These are phyloP conservation scores for Inga laurina DNA, from an alignment of 306 rosid genomes.

Conservation along the genomic window DNA sequence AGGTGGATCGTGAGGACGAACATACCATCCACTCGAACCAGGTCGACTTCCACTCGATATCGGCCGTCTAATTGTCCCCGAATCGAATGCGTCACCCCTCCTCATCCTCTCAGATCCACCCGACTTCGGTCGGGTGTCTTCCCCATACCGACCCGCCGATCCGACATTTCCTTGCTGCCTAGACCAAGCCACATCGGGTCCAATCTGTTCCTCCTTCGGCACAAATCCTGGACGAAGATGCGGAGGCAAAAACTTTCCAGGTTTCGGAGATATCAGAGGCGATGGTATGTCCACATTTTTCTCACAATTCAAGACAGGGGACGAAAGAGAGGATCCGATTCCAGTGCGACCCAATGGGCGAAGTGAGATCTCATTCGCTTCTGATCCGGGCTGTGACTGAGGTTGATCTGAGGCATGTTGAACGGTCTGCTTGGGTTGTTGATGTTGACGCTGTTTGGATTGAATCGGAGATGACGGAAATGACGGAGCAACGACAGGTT, in stretches of 20 bases:
- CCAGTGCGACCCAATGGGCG: slow-evolving; percentile 75
- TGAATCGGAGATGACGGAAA: slow-evolving; percentile 25
- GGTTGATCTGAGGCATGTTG: slow-evolving; percentile 38
- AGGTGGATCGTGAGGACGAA: not conserved
- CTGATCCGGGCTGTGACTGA: slow-evolving; percentile 41
- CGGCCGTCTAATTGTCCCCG: slow-evolving; percentile 48
- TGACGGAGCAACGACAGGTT: slow-evolving; percentile 36
- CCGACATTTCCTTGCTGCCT: slow-evolving; percentile 35
- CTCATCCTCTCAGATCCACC: slow-evolving; percentile 61
- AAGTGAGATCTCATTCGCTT: slow-evolving; percentile 62
- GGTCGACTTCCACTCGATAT: slow-evolving; percentile 43
- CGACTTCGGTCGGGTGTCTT: slow-evolving; percentile 63
- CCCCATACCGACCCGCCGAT: slow-evolving; percentile 37
- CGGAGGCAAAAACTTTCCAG: slow-evolving; percentile 76
- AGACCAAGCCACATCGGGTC: slow-evolving; percentile 41
- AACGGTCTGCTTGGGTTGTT: slow-evolving; percentile 21
- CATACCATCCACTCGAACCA: slow-evolving; percentile 25
- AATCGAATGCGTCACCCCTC: slow-evolving; percentile 42
- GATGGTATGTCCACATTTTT: slow-evolving; percentile 39
- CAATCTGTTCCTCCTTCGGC: slow-evolving; percentile 47
- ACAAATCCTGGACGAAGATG: slow-evolving; percentile 82
- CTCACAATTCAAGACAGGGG: slow-evolving; percentile 37
- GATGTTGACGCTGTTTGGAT: not conserved
- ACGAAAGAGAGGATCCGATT: slow-evolving; percentile 22
- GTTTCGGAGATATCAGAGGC: slow-evolving; percentile 35